These are phyloP conservation scores for Nakataea oryzae DNA, from an alignment of 2,329 filamentous ascomycete genomes.

Conservation along the genomic window DNA sequence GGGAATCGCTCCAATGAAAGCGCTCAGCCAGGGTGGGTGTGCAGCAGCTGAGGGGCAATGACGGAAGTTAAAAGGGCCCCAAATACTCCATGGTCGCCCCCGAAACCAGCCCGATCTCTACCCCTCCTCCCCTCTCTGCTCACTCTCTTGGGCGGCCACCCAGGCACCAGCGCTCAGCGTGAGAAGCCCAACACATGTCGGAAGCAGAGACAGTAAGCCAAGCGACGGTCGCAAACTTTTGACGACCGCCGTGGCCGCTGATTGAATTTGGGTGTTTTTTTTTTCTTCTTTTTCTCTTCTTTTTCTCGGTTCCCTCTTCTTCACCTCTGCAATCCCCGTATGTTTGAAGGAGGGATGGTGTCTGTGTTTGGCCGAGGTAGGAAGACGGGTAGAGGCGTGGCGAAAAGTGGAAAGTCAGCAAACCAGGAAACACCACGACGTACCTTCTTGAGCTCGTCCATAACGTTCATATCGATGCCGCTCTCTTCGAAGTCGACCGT, in stretches of 20 bases:
- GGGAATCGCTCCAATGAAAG: conserved; percentile 6
- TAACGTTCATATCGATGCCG: conserved; percentile 76
- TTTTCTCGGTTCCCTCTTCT: neutral
- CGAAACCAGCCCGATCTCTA: conserved; percentile 9
- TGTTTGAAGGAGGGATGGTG: too few relatives aligned
- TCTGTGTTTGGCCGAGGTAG: neutral
- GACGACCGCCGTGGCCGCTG: neutral
- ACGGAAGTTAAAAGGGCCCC: conserved; percentile 40
- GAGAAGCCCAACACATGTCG: neutral
- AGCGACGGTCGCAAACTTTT: neutral
- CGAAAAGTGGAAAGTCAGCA: conserved; percentile 3
- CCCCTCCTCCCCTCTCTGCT: conserved; percentile 2
- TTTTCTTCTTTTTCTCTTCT: neutral
- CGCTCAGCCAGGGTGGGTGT: conserved; percentile 5
- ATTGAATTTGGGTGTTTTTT: neutral
- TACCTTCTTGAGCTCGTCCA: conserved; percentile 83
- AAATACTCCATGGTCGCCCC: conserved; percentile 7
- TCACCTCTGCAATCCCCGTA: neutral
- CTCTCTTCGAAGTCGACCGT: conserved; percentile 95
- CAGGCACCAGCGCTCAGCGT: conserved; percentile 6
- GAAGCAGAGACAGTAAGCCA: neutral
- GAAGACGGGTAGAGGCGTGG: neutral
- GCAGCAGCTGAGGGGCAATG: conserved; percentile 13
- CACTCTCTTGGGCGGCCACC: neutral
- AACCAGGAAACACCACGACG: conserved; percentile 25